Evolutionary conservation across 177 flowering plant species (phyloP).

Genomic region (Tripterygium wilfordii): DNA sequence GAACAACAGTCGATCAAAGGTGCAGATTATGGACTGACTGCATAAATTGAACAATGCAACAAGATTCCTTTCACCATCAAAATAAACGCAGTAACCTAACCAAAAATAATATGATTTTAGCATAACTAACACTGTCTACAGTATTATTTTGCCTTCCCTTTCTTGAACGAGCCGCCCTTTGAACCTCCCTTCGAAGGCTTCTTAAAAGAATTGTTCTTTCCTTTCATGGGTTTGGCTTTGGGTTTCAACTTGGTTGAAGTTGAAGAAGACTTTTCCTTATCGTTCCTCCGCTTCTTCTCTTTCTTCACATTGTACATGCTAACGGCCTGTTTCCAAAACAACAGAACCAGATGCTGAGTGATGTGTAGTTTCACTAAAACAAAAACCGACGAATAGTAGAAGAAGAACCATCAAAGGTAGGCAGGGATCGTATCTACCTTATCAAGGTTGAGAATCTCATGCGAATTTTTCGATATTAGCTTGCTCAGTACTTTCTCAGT

Average conservation of each 20-base stretch:
- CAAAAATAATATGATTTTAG: too few species aligned
- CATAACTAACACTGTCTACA: too few species aligned
- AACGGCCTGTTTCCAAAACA: constrained; percentile 51
- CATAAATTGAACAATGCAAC: too few species aligned
- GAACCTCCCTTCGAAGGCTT: constrained; percentile 12
- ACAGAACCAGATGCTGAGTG: not conserved
- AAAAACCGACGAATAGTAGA: not conserved
- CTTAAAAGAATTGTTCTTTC: constrained; percentile 21
- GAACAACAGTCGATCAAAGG: too few species aligned
- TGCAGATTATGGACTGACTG: too few species aligned
- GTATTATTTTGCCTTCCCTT: constrained; percentile 12
- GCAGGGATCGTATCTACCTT: too few species aligned
- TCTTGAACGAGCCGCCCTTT: constrained; percentile 10
- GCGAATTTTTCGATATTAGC: constrained; percentile 70
- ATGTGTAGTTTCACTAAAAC: not conserved
- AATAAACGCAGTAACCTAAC: too few species aligned
- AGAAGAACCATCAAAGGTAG: not conserved
- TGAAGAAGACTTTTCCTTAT: constrained; percentile 31
- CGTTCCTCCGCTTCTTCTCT: constrained; percentile 50
- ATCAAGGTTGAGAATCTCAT: constrained; percentile 66
- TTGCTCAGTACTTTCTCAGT: constrained; percentile 77
- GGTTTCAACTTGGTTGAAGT: constrained; percentile 54
- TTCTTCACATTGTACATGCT: constrained; percentile 67
- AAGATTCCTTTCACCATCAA: too few species aligned
- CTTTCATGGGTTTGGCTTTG: constrained; percentile 20